Evolutionary conservation across 2,329 filamentous ascomycete genomes (phyloP), one percentile per base, ranked within the genome.

Genomic region (Onygenales sp.): DNA sequence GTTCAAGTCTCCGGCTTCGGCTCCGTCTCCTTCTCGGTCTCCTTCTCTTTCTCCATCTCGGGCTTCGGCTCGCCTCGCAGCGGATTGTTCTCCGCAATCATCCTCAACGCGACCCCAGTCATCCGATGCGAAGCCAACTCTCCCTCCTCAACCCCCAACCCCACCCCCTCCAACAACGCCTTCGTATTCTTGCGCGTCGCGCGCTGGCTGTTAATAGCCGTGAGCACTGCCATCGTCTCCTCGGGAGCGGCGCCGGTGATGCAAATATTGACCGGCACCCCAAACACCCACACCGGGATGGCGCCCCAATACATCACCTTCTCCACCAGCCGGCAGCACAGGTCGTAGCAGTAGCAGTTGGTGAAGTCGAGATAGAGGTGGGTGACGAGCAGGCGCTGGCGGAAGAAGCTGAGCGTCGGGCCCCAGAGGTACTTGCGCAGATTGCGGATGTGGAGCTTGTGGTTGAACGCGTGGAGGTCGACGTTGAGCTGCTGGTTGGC

Each of bases 401-500:
- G 59, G n/a, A 61, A 52, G 34, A 62, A 61, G 2, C 54, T 58
- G 43, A 62, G 34, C 1, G 58, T 61, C 5, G 58, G 59, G 13
- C 59, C 61, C 58, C 59, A 62, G 4, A 62, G 56, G 36, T 56
- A 55, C 36, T 61, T 56, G 14, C 55, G 54, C 52, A 62, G 47
- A 8, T 57, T 59, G 34, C 55, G 49, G 45, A 58, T 54, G 13
- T 53, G 55, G 8, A 52, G 52, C 9, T 53, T 49, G 40, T 61
- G 60, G 2, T 14, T 31, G 32, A 48, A 13, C 11, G 17, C 17
- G 13, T 31, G 8, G 2, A 48, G 21, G 45, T 32, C 17, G 4
- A 9, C 17, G 9, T 11, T 48, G 27, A 31, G 27, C 45, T n/a
- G 10, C 8, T 11, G 14, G 10, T 44, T 17, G 42, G 10, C 17